These are phyloP conservation scores for Taiwanofungus camphoratus DNA, from an alignment of 1,284 basidiomycete genomes.

Conservation along the genomic window DNA sequence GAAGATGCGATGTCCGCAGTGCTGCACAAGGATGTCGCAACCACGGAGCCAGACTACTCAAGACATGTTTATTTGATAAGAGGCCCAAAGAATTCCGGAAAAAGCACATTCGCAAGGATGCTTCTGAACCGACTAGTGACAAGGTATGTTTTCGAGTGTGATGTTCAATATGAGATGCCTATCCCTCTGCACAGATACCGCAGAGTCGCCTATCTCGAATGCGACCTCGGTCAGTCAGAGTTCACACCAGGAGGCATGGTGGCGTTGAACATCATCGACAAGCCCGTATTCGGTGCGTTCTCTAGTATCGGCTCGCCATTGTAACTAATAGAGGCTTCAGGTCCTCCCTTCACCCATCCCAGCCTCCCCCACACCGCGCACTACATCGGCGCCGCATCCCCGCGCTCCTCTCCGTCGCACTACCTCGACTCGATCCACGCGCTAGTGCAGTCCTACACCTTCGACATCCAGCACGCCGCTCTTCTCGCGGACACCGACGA, in stretches of 20 bases:
- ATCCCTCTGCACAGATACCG: constrained; percentile 42
- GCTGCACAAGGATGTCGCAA: background rate
- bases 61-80: constrained; percentile 55
- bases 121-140: constrained; percentile 68
- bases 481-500: constrained; percentile 21
- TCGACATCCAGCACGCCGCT: constrained; percentile 58
- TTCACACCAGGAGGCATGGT: constrained; percentile 88
- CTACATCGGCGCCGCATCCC: constrained; percentile 78
- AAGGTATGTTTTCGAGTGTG: constrained; percentile 32
- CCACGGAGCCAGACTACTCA: constrained; percentile 5
- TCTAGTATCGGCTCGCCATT: background rate
- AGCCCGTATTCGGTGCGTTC: constrained; percentile 60
- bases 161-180: background rate
- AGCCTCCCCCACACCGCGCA: constrained; percentile 71
- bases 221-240: constrained; percentile 92
- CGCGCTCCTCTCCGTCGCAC: constrained; percentile 72
- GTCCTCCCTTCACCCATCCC: constrained; percentile 83
- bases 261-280: constrained; percentile 68
- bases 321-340: constrained; percentile 32
- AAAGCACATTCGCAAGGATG: constrained; percentile 81
- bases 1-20: constrained; percentile 33
- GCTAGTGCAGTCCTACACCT: constrained; percentile 65
- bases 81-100: constrained; percentile 84
- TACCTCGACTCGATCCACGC: constrained; percentile 72
- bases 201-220: constrained; percentile 85